Conservation (phyloP, 768 basidiomycete genomes). For the Collybia nuda region DNA sequence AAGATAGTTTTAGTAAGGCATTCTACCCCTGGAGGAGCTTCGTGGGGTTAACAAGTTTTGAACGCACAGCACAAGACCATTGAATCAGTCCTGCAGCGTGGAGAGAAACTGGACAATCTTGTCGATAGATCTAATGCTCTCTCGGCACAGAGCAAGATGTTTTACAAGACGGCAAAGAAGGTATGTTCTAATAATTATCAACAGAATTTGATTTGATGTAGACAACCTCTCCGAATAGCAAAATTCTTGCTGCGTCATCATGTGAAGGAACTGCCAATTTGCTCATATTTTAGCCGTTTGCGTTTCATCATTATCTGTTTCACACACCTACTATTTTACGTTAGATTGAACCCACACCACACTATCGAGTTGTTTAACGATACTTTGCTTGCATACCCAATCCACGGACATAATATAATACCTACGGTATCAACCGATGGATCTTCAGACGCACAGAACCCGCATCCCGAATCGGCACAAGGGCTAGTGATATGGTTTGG, state of each 20-base stretch:
- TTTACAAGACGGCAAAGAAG: conserved; percentile 99
- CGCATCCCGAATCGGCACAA: too few species aligned
- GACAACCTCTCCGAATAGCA: conserved; percentile 51
- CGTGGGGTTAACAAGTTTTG: neutral
- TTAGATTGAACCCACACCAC: conserved; percentile 1
- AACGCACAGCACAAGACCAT: conserved; percentile 92
- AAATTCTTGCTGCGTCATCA: conserved; percentile 93
- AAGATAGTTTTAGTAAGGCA: conserved; percentile 90
- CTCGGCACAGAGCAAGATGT: conserved; percentile 93
- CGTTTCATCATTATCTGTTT: conserved; percentile 13
- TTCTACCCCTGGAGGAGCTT: neutral
- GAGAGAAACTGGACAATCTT: conserved; percentile 94
- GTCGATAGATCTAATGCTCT: conserved; percentile 91
- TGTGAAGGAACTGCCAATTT: conserved; percentile 39
- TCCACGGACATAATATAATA: neutral
- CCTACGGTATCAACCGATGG: neutral
- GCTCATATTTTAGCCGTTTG: neutral
- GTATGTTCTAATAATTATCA: conserved; percentile 37
- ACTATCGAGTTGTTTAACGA: neutral
- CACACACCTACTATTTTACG: conserved; percentile 3
- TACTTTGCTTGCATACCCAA: conserved; percentile 2
- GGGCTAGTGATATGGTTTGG: too few species aligned
- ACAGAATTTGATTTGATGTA: neutral
- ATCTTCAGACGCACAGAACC: too few species aligned
- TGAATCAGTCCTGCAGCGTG: conserved; percentile 92